Evolutionary conservation across 2,329 filamentous ascomycete species (phyloP).

Genomic region (Fusarium marasasianum): DNA sequence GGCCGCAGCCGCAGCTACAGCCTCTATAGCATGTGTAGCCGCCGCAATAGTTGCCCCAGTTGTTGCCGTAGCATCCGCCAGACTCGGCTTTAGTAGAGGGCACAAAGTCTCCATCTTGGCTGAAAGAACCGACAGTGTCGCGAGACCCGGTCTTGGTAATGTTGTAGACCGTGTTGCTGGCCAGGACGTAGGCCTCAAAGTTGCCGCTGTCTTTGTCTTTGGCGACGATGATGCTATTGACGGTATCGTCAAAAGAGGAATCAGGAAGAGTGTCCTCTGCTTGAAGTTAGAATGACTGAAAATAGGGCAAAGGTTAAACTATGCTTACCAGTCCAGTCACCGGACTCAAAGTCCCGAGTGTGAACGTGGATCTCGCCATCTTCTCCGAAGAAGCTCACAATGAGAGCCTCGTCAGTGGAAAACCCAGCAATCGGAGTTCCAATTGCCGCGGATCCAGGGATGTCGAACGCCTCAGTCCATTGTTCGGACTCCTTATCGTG

Average conservation of each 20-base stretch:
- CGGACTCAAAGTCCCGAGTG: not conserved
- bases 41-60: not conserved
- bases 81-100: not conserved
- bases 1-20: not conserved
- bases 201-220: not conserved
- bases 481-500: not conserved
- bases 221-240: not conserved
- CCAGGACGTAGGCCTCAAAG: not conserved
- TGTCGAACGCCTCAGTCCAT: not conserved
- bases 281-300: not conserved
- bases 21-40: not conserved
- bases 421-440: not conserved
- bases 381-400: not conserved
- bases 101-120: accelerated
- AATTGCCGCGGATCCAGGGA: not conserved
- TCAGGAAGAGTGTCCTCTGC: not conserved
- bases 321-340: not conserved
- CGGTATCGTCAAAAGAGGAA: not conserved
- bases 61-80: not conserved
- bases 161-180: not conserved
- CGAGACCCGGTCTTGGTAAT: not conserved
- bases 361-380: not conserved
- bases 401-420: not conserved
- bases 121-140: not conserved
- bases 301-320: accelerated